Evolutionary conservation across 2,329 filamentous ascomycete genomes (phyloP), one percentile per base, ranked within the genome.

Genomic region (Colletotrichum neosansevieriae): DNA sequence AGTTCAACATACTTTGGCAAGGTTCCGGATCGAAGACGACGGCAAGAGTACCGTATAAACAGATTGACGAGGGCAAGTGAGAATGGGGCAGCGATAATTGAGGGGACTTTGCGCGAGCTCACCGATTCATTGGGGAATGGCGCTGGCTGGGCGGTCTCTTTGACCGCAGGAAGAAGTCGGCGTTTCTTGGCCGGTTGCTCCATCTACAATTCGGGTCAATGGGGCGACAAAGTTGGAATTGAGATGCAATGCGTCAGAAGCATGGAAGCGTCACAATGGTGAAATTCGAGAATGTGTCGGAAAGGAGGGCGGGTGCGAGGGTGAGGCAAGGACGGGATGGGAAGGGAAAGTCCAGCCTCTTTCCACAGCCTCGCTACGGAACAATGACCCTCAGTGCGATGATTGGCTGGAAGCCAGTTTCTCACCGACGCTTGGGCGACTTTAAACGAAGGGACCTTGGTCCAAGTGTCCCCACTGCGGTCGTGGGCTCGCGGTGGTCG

Each of bases 101-200:
- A 63, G 24, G 17, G 24, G 42, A 58, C 21, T 57, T 29, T 42
- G 45, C 73, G 72, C 72, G 32, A 63, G 44, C 70, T 72, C 62
- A 72, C 70, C 66, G 67, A 40, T 51, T 72, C 69, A 32, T 42
- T 50, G 13, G 60, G 60, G 21, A 70, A 71, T 7, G 71, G 49
- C 32, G 69, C 58, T 7, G 70, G 51, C 47, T 66, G 69, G 21
- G 61, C 45, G 34, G 63, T 63, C 51, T 67, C 51, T 24, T 54
- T 54, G 32, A 32, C 17, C 51, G 51, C 32, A 54, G 71, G 71
- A 34, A 71, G 54, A n/a, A 72, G 66, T 45, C 70, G 56, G 49
- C 71, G 58, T 57, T 70, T 71, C 38, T 72, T 72, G 54, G 69
- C 44, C 34, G 70, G 70, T 61, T 72, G 62, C 63, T 72, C 71